Conservation (phyloP, 2,329 filamentous ascomycete genomes). For the Madurella fahalii region DNA sequence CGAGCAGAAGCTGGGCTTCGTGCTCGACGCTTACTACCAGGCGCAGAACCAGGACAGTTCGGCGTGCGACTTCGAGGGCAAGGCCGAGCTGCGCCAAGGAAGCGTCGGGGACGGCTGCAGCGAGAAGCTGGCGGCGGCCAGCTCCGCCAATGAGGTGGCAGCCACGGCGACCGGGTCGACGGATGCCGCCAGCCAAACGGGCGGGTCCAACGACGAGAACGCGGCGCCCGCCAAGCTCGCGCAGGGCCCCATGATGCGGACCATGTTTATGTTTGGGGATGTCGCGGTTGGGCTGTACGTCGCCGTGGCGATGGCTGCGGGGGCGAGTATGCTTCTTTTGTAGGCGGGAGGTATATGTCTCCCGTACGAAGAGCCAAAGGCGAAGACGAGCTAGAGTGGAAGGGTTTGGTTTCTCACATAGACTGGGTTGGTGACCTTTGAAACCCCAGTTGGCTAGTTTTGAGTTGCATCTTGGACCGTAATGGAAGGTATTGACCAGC, state of each 20-base stretch:
- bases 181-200: constrained; percentile 29
- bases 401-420: no score
- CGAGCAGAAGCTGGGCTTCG: constrained; percentile 68
- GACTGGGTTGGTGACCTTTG: no score
- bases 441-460: no score
- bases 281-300: constrained; percentile 49
- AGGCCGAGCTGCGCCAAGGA: constrained; percentile 51
- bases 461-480: no score
- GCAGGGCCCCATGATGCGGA: constrained; percentile 26
- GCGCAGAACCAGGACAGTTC: constrained; percentile 47
- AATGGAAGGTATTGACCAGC: no score
- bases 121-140: constrained; percentile 58
- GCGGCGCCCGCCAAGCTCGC: not conserved
- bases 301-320: constrained; percentile 48
- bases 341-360: constrained; percentile 33
- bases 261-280: constrained; percentile 44
- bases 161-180: constrained; percentile 43
- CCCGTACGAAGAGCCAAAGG: not conserved
- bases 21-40: constrained; percentile 69
- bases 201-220: constrained; percentile 25
- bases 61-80: constrained; percentile 69
- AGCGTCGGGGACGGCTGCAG: constrained; percentile 51
- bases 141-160: constrained; percentile 47
- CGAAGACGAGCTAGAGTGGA: no score
- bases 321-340: constrained; percentile 51